Evolutionary conservation across 2,329 filamentous ascomycete genomes (phyloP).

Genomic region (Fusarium fujikuroi): DNA sequence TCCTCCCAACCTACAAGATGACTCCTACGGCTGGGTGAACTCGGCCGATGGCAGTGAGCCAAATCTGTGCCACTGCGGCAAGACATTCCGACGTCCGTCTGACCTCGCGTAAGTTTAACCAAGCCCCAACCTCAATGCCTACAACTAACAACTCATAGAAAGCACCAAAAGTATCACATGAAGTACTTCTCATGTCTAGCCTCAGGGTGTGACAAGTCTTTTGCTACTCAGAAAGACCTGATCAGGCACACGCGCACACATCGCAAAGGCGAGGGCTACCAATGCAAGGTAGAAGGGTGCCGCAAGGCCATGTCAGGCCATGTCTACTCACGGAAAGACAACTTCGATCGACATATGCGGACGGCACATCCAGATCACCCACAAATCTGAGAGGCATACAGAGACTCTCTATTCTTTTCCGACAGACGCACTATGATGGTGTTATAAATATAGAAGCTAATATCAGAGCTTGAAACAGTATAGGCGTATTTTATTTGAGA

Average conservation of each 20-base stretch:
- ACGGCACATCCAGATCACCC: constrained; percentile 43
- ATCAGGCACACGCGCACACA: constrained; percentile 42
- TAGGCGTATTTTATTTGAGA: constrained; percentile 16
- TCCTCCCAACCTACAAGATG: constrained; percentile 37
- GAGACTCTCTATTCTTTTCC: constrained; percentile 29
- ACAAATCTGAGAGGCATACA: constrained; percentile 38
- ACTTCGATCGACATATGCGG: constrained; percentile 45
- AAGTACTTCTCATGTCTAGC: constrained; percentile 44
- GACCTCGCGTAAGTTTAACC: constrained; percentile 40
- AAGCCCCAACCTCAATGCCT: background rate
- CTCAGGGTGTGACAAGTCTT: constrained; percentile 41
- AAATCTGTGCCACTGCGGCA: constrained; percentile 41
- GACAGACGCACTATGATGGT: constrained; percentile 26
- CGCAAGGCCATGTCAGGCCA: constrained; percentile 44
- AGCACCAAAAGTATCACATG: constrained; percentile 46
- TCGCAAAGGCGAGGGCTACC: constrained; percentile 43
- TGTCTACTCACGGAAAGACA: constrained; percentile 45
- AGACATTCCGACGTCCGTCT: constrained; percentile 42
- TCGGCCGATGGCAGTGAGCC: constrained; percentile 24
- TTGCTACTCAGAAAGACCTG: constrained; percentile 44
- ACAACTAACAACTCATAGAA: constrained; percentile 28
- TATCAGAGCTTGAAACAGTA: constrained; percentile 3
- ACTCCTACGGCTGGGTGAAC: constrained; percentile 28
- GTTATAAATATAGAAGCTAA: constrained; percentile 17
- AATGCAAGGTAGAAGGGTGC: constrained; percentile 42